These are phyloP conservation scores for Agaricus sinodeliciosus DNA, from an alignment of 768 basidiomycete species.

Conservation along the genomic window DNA sequence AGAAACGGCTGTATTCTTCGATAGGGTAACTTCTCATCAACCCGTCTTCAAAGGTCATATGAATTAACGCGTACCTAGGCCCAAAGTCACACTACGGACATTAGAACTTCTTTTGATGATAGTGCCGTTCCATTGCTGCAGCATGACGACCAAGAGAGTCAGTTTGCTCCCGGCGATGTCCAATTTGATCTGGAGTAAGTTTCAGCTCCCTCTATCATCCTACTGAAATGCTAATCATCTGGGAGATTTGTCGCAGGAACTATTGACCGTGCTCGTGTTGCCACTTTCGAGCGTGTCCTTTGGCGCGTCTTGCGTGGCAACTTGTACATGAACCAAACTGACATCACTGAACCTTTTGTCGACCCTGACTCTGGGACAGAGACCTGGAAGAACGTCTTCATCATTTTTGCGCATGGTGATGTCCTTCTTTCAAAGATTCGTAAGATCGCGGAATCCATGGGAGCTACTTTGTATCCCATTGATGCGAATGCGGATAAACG, in stretches of 20 bases:
- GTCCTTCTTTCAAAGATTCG: conserved; percentile 92
- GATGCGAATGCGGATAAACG: conserved; percentile 93
- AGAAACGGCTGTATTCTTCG: conserved; percentile 96
- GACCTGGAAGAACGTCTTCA: conserved; percentile 97
- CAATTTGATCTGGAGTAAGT: conserved; percentile 88
- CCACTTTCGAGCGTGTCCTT: conserved; percentile 93
- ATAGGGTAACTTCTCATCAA: conserved; percentile 46
- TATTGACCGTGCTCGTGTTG: conserved; percentile 85
- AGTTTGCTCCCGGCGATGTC: conserved; percentile 38
- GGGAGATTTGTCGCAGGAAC: conserved; percentile 91
- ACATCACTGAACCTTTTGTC: conserved; percentile 89
- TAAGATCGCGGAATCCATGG: conserved; percentile 98
- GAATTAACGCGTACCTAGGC: conserved; percentile 42
- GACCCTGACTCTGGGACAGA: conserved; percentile 79
- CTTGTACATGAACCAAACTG: conserved; percentile 97
- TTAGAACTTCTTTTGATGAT: conserved; percentile 87
- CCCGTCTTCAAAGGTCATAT: neutral
- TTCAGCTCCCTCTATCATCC: neutral
- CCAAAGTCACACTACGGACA: conserved; percentile 70
- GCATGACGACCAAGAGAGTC: conserved; percentile 79
- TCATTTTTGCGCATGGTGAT: conserved; percentile 97
- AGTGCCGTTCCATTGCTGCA: conserved; percentile 86
- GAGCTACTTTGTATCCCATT: conserved; percentile 93
- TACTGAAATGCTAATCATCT: neutral
- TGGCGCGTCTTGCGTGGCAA: conserved; percentile 98